Evolutionary conservation across 1,284 basidiomycete species (phyloP), one percentile per base, ranked within the genome.

Genomic region (Hymenochaete sp.): DNA sequence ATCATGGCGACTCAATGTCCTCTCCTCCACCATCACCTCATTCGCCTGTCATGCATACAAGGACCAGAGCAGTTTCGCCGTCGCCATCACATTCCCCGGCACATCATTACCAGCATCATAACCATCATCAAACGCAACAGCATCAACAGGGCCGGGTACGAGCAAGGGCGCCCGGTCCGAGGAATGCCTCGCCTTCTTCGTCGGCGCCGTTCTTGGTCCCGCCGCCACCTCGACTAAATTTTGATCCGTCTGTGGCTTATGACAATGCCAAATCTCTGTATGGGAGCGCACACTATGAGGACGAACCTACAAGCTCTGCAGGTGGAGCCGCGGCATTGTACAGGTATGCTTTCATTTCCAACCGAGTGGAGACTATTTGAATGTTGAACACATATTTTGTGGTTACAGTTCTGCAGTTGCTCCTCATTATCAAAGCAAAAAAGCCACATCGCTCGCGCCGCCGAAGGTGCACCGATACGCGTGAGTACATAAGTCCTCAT

Each of bases 261-360:
- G 56, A 14, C 6, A 31, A n/a, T n/a, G 33, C 38, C 33, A 40
- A 33, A 43, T 31, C 2, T 24, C 37, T 19, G 36, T 26, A 32
- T 28, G 9, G 28, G 32, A 31, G 14, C 25, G 44, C 16, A 25
- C 41, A 45, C 45, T 41, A n/a, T 52, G 50, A 18, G 52, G 55
- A 29, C 14, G 54, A 49, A 33, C 48, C 47, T n/a, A 44, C 56
- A 1, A 57, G 64, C 48, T n/a, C n/a, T n/a, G n/a, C n/a, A n/a
- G n/a, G n/a, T n/a, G n/a, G n/a, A n/a, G 60, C 72, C 2, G 55
- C 65, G 27, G 64, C 75, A 2, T 70, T 82, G 29, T 82, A 82
- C 62, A 77, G 72, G 79, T 75, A 52, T 44, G 69, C 42, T 27
- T 21, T 10, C 6, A 18, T 42, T 43, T 19, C 36, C 38, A n/a